These are phyloP conservation scores for Gracilaria gracilis DNA, from an alignment of 23 red algal species.

Conservation along the genomic window DNA sequence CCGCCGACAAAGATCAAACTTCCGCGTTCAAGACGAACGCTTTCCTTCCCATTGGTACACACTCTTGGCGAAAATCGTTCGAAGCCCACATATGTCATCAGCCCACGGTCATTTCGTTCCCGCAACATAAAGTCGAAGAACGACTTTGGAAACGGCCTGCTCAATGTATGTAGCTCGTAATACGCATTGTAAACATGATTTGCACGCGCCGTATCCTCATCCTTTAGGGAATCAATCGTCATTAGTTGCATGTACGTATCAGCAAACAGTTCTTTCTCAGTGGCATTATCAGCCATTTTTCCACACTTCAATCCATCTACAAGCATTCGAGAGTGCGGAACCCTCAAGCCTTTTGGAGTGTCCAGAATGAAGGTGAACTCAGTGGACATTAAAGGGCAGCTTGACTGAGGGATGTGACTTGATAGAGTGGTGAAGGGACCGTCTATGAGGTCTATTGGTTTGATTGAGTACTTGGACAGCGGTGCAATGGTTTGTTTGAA, in stretches of 20 bases:
- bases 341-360: slow-evolving; percentile 14
- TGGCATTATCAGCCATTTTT: slow-evolving; percentile 4
- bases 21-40: not conserved
- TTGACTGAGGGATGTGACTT: not conserved
- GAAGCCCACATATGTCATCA: slow-evolving; percentile 15
- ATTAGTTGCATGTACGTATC: slow-evolving; percentile 51
- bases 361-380: slow-evolving; percentile 39
- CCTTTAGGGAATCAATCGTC: slow-evolving; percentile 3
- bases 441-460: slow-evolving; percentile 15
- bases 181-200: slow-evolving; percentile 16
- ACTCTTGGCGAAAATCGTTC: not conserved
- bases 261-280: slow-evolving; percentile 25
- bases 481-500: not conserved
- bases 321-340: slow-evolving; percentile 42
- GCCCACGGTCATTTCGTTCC: not conserved
- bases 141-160: not conserved
- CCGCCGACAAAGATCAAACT: not conserved
- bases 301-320: slow-evolving; percentile 45
- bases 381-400: slow-evolving; percentile 7
- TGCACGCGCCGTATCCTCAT: slow-evolving; percentile 25
- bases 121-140: slow-evolving; percentile 37
- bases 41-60: not conserved
- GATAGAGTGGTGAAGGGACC: slow-evolving; percentile 24
- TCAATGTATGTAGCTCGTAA: not conserved
- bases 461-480: not conserved